phyloP scores from a whole-genome alignment of 768 basidiomycete genomes.

The Boletus tomentosulus region DNA sequence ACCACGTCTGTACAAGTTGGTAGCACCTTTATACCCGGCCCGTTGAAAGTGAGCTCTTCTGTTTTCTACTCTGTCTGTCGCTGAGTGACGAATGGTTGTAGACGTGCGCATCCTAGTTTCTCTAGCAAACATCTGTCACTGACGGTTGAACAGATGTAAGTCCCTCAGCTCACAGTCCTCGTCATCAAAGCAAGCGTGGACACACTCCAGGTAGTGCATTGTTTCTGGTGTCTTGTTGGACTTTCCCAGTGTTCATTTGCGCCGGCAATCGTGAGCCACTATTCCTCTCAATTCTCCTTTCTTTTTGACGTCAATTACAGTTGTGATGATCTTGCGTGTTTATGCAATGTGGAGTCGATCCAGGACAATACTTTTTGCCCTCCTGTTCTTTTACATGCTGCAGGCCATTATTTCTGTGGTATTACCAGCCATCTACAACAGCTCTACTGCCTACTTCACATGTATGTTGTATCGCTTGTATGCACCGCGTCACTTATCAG shows the following conservation, averaged over 20 bases:
- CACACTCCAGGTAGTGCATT: conserved; percentile 3
- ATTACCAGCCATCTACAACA: neutral
- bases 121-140: too few species aligned
- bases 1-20: too few species aligned
- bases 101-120: too few species aligned
- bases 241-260: conserved; percentile 4
- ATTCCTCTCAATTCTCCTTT: neutral
- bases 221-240: neutral
- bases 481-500: neutral
- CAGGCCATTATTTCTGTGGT: neutral
- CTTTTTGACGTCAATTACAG: neutral
- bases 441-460: neutral
- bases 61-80: too few species aligned
- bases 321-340: conserved; percentile 9
- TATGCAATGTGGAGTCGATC: conserved; percentile 11
- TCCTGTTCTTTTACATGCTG: neutral
- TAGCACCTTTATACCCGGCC: too few species aligned
- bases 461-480: too few species aligned
- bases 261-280: conserved; percentile 12
- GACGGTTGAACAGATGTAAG: too few species aligned
- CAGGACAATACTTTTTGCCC: neutral
- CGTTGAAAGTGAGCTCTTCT: too few species aligned
- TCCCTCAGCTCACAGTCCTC: too few species aligned
- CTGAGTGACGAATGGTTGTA: too few species aligned
- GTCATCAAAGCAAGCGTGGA: neutral